A percentile compares a stretch with the other conserved stretches of the same genome.
Evolutionary conservation across 192 early-diverging fungal genomes (phyloP).

Genomic region (Coemansia sp.): DNA sequence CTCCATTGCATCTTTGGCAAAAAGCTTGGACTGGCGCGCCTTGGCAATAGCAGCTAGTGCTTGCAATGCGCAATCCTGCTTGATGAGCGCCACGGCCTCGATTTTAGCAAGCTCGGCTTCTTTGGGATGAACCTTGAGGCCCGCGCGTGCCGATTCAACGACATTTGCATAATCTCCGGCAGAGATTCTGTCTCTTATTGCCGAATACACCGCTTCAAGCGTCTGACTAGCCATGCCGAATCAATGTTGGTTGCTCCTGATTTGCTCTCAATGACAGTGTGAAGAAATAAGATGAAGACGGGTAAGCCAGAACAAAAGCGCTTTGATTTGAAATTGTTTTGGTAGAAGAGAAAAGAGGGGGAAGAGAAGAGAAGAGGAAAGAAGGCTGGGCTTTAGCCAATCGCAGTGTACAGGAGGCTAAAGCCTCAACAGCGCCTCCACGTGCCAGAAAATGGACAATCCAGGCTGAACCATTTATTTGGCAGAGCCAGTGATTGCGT

Average conservation of each 20-base stretch:
- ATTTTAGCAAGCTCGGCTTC: too few relatives aligned
- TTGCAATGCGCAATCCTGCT: too few relatives aligned
- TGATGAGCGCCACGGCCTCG: too few relatives aligned
- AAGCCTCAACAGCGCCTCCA: too few relatives aligned
- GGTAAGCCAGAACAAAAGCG: not conserved
- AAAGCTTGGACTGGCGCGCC: too few relatives aligned
- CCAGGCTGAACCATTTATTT: too few relatives aligned
- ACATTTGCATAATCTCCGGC: conserved; percentile 19
- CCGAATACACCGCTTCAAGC: conserved; percentile 29
- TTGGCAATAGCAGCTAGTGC: too few relatives aligned
- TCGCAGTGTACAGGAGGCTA: too few relatives aligned
- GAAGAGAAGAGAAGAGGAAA: not conserved
- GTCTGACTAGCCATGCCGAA: conserved; percentile 18
- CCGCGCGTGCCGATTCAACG: conserved; percentile 20
- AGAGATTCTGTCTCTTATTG: conserved; percentile 27
- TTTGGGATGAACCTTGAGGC: conserved; percentile 20
- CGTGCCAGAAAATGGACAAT: too few relatives aligned
- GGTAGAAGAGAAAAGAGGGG: not conserved
- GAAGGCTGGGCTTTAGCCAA: too few relatives aligned
- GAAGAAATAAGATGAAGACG: not conserved
- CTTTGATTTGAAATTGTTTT: not conserved
- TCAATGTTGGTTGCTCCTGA: not conserved
- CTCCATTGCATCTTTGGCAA: conserved; percentile 26
- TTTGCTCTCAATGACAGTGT: not conserved
- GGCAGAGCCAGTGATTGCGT: too few relatives aligned